Evolutionary conservation across 495 filamentous ascomycete species (phyloP).

Genomic region (Alectoria sarmentosa): DNA sequence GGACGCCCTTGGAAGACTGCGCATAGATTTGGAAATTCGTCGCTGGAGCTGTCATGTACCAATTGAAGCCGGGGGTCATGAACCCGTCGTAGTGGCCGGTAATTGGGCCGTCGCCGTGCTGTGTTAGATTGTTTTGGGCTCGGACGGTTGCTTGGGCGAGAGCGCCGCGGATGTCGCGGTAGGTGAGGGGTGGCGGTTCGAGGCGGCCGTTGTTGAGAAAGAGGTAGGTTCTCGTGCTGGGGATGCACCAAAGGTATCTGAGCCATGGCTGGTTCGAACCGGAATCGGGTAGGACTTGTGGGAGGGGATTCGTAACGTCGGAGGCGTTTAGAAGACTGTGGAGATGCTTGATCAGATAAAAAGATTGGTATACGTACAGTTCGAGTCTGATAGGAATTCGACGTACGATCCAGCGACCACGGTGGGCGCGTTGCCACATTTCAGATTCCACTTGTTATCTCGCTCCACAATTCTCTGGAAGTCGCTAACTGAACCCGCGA

Average conservation of each 20-base stretch:
- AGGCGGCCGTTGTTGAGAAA: slow-evolving; percentile 8
- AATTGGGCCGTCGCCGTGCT: slow-evolving; percentile 1
- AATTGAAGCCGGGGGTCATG: background rate
- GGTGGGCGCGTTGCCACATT: slow-evolving; percentile 4
- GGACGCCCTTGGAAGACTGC: background rate
- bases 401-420: slow-evolving; percentile 1
- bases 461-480: background rate
- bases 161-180: background rate
- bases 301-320: background rate
- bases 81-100: background rate
- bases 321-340: background rate
- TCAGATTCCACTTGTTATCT: slow-evolving; percentile 4
- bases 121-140: background rate
- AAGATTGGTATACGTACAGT: background rate
- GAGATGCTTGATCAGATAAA: background rate
- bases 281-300: background rate
- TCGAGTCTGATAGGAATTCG: background rate
- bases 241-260: slow-evolving; percentile 7
- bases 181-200: slow-evolving; percentile 1
- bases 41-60: background rate
- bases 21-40: background rate
- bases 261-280: slow-evolving; percentile 10
- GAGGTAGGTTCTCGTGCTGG: slow-evolving; percentile 1
- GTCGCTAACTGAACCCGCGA: background rate
- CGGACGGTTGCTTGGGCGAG: background rate